Conservation (phyloP, 2,329 filamentous ascomycete genomes). For the Fusarium sp. region DNA sequence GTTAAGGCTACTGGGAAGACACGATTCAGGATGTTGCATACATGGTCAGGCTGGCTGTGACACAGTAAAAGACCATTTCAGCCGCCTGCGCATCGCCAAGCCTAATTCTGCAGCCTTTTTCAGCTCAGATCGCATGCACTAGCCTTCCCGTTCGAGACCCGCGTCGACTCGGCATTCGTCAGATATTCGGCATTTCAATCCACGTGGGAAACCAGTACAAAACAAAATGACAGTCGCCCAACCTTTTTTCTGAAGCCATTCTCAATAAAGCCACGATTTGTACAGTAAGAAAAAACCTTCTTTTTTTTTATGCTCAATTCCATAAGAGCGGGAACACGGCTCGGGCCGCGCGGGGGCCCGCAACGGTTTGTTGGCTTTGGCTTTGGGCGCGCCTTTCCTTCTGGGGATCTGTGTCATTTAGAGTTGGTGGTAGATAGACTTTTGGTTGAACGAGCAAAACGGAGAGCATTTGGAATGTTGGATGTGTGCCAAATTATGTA, state of each 20-base stretch:
- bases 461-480: not conserved
- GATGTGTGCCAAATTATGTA: not conserved
- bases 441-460: not conserved
- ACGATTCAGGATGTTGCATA: not conserved
- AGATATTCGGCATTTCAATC: not conserved
- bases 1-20: not conserved
- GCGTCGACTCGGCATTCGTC: not conserved
- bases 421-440: not conserved
- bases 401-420: not conserved
- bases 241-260: not conserved
- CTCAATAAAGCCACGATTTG: not conserved
- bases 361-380: not conserved
- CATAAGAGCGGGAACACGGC: constrained; percentile 56
- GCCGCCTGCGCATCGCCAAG: not conserved
- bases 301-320: not conserved
- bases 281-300: not conserved
- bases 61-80: not conserved
- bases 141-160: not conserved
- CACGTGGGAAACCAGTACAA: not conserved
- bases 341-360: constrained; percentile 56
- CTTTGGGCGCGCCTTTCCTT: not conserved
- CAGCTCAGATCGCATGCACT: not conserved
- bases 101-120: not conserved
- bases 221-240: not conserved
- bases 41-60: not conserved